Conservation (phyloP, 805 yeast species). For the Myxozyma nipponensis region DNA sequence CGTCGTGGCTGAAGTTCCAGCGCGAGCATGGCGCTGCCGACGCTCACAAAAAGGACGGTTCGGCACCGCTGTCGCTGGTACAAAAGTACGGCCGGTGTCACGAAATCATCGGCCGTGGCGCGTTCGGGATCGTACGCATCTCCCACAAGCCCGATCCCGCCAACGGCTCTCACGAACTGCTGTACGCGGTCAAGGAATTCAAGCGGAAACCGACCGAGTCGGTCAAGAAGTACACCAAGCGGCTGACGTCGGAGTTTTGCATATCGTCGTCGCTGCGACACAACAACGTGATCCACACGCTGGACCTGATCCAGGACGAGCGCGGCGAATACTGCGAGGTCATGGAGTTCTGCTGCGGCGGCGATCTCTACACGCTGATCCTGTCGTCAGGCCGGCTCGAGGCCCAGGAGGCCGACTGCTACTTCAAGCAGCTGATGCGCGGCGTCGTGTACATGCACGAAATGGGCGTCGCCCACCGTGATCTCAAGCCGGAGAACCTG, state of each 20-base stretch:
- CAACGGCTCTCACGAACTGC: conserved; percentile 42
- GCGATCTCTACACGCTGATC: conserved; percentile 65
- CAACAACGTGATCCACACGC: conserved; percentile 70
- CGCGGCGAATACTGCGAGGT: conserved; percentile 76
- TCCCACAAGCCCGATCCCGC: conserved; percentile 57
- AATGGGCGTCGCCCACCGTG: conserved; percentile 93
- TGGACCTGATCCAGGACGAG: conserved; percentile 74
- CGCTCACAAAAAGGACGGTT: conserved; percentile 4
- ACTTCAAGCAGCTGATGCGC: conserved; percentile 76
- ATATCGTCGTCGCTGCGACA: conserved; percentile 73
- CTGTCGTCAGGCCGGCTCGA: conserved; percentile 51
- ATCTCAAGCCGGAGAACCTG: conserved; percentile 83
- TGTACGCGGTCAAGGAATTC: conserved; percentile 76
- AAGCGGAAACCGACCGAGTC: conserved; percentile 58
- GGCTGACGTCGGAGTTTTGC: conserved; percentile 87
- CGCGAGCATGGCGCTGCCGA: background rate
- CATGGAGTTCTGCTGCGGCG: conserved; percentile 93
- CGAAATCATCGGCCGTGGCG: conserved; percentile 84
- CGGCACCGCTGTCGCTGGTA: conserved; percentile 53
- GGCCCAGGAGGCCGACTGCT: conserved; percentile 76
- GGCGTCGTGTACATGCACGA: conserved; percentile 84
- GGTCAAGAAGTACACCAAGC: conserved; percentile 54
- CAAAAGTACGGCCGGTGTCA: conserved; percentile 93
- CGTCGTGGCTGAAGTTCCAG: conserved; percentile 24
- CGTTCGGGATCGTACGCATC: conserved; percentile 89